Evolutionary conservation across 805 yeast species (phyloP).

Genomic region (Naumovozyma baii): DNA sequence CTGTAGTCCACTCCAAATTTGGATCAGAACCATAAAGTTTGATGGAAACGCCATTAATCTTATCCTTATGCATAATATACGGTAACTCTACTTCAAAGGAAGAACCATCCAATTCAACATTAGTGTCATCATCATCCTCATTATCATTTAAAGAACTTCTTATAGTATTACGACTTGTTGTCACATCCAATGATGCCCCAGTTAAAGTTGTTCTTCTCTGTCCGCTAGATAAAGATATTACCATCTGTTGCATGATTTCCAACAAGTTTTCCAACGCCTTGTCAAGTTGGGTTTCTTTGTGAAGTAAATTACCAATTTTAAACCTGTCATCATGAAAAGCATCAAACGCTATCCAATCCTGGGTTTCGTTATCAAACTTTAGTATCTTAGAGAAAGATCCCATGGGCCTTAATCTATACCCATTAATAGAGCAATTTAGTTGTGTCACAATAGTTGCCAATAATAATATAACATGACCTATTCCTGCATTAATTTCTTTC

Average conservation of each 20-base stretch:
- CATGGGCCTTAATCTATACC: slow-evolving; percentile 65
- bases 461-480: slow-evolving; percentile 73
- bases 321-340: slow-evolving; percentile 63
- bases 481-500: slow-evolving; percentile 85
- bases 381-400: slow-evolving; percentile 74
- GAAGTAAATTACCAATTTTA: slow-evolving; percentile 55
- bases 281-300: slow-evolving; percentile 66
- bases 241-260: slow-evolving; percentile 26
- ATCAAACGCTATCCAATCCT: slow-evolving; percentile 39
- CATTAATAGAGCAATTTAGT: slow-evolving; percentile 44
- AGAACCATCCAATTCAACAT: background rate
- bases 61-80: slow-evolving; percentile 58
- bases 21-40: slow-evolving; percentile 51
- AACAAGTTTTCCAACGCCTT: slow-evolving; percentile 71
- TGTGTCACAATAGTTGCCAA: slow-evolving; percentile 54
- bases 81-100: slow-evolving; percentile 50
- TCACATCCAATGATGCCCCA: background rate
- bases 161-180: background rate
- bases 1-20: slow-evolving; percentile 80
- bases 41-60: slow-evolving; percentile 71
- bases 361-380: slow-evolving; percentile 31
- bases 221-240: slow-evolving; percentile 12
- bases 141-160: background rate
- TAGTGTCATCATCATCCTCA: slow-evolving; percentile 1
- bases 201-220: background rate